Percentiles rank a stretch among this genome's conserved stretches.
Evolutionary conservation across 257 asterid species (phyloP).

Genomic region (Buddleja alternifolia): DNA sequence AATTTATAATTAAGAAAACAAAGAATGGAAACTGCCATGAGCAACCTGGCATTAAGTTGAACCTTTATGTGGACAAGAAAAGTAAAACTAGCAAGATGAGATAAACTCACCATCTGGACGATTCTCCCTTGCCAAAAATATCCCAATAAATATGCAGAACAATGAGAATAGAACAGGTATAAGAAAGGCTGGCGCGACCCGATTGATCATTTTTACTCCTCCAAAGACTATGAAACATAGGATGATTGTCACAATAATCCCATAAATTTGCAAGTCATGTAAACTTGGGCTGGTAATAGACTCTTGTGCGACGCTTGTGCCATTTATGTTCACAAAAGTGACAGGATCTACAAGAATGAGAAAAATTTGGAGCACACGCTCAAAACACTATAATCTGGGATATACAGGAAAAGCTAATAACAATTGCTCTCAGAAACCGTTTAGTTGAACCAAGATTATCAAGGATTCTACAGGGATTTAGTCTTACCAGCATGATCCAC

Average conservation of each 20-base stretch:
- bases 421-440: conserved; percentile 7
- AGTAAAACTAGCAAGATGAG: conserved; percentile 20
- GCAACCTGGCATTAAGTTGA: too few species aligned
- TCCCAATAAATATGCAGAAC: conserved; percentile 85
- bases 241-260: conserved; percentile 87
- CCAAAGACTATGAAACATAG: conserved; percentile 97
- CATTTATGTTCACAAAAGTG: conserved; percentile 80
- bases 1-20: too few species aligned
- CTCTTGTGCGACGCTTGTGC: conserved; percentile 64
- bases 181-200: conserved; percentile 98
- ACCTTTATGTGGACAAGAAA: too few species aligned
- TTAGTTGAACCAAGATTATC: conserved; percentile 4
- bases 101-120: conserved; percentile 68
- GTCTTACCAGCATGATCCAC: conserved; percentile 15
- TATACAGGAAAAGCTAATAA: background rate
- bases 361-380: conserved; percentile 29
- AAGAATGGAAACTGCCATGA: too few species aligned
- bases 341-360: conserved; percentile 49
- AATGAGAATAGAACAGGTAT: conserved; percentile 84
- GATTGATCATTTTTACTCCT: conserved; percentile 95
- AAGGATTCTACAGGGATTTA: background rate
- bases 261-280: conserved; percentile 96
- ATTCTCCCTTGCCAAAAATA: conserved; percentile 73
- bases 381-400: conserved; percentile 16
- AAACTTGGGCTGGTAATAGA: conserved; percentile 90